Evolutionary conservation across 2,329 filamentous ascomycete genomes (phyloP).

Genomic region (Aspergillaceae sp.): DNA sequence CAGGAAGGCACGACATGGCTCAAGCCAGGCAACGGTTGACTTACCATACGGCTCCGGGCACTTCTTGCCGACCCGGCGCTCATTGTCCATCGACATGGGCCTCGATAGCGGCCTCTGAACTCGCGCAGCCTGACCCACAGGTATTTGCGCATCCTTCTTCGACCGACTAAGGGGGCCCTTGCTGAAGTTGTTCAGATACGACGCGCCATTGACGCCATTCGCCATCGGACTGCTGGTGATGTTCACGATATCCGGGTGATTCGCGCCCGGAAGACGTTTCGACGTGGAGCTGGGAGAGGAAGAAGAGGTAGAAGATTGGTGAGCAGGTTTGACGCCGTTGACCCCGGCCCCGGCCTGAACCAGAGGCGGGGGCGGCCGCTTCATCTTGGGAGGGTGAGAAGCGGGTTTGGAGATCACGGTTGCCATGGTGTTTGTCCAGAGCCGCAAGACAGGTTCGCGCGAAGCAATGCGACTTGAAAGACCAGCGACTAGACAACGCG

Average conservation of each 20-base stretch:
- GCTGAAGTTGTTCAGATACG: constrained; percentile 12
- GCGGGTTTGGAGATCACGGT: constrained; percentile 38
- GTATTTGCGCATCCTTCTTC: constrained; percentile 48
- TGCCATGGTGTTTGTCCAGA: constrained; percentile 27
- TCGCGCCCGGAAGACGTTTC: constrained; percentile 46
- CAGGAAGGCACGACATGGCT: constrained; percentile 3
- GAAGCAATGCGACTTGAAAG: constrained; percentile 11
- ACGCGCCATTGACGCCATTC: constrained; percentile 33
- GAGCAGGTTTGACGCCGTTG: constrained; percentile 51
- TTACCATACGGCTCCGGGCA: constrained; percentile 40
- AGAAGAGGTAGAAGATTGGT: constrained; percentile 45
- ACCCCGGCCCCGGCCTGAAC: constrained; percentile 43
- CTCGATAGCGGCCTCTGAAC: constrained; percentile 28
- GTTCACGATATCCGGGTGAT: constrained; percentile 43
- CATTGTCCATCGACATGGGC: constrained; percentile 19
- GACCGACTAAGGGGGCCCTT: constrained; percentile 41
- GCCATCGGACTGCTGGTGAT: constrained; percentile 33
- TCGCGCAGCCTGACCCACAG: constrained; percentile 24
- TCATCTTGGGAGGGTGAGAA: constrained; percentile 51
- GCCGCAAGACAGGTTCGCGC: constrained; percentile 3
- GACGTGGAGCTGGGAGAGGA: constrained; percentile 48
- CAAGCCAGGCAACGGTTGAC: constrained; percentile 4
- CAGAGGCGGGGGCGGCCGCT: constrained; percentile 57
- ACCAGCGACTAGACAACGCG: constrained; percentile 12
- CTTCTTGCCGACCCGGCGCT: constrained; percentile 30